A percentile compares a stretch with the other conserved stretches of the same genome.
phyloP scores from a whole-genome alignment of 345 rosid species.

The Gossypium australe region DNA sequence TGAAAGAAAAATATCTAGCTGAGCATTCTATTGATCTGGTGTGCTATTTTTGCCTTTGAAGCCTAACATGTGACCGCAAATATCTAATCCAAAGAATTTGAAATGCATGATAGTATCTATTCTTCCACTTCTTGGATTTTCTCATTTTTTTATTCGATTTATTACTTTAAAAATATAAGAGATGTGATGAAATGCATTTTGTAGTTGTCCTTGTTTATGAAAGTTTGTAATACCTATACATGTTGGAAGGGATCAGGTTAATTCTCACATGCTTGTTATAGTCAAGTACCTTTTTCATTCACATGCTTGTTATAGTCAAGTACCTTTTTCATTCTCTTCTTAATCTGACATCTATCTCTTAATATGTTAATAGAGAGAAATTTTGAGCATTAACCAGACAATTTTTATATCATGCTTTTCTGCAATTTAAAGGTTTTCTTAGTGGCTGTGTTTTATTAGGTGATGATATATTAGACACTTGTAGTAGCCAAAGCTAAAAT shows the following conservation, averaged over 20 bases:
- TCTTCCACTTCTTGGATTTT: background rate
- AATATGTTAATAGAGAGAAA: background rate
- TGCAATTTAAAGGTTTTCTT: conserved; percentile 4
- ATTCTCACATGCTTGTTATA: conserved; percentile 17
- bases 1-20: background rate
- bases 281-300: background rate
- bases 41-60: conserved; percentile 7
- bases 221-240: background rate
- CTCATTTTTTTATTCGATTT: conserved; percentile 3
- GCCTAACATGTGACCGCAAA: background rate
- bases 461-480: background rate
- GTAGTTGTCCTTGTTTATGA: conserved; percentile 1
- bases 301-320: conserved; percentile 11
- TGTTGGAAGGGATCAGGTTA: background rate
- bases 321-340: background rate
- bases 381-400: background rate
- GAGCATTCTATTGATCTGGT: background rate
- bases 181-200: conserved; percentile 13
- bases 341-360: background rate
- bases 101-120: conserved; percentile 9
- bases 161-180: background rate
- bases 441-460: background rate
- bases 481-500: background rate
- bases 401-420: background rate
- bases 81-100: conserved; percentile 1